Evolutionary conservation across 2,329 filamentous ascomycete genomes (phyloP).

Genomic region (Colletotrichum echinochloae): DNA sequence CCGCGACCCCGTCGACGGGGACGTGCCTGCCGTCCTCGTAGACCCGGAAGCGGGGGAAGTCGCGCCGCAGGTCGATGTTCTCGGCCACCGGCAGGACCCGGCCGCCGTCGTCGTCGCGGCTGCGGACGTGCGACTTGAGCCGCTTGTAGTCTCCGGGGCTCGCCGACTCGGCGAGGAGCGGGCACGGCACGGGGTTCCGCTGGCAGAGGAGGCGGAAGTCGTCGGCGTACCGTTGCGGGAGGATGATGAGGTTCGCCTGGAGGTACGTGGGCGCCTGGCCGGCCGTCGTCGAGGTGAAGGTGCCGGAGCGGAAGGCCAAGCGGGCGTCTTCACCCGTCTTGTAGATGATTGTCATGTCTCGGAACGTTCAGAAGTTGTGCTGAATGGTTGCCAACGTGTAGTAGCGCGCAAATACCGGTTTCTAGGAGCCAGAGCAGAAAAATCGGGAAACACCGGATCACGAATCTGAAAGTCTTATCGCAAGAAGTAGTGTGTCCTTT

Average conservation of each 20-base stretch:
- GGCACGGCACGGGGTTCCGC: slow-evolving; percentile 73
- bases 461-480: background rate
- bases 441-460: too few species aligned
- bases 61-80: slow-evolving; percentile 67
- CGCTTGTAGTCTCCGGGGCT: slow-evolving; percentile 55
- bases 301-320: slow-evolving; percentile 56
- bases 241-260: slow-evolving; percentile 72
- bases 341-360: slow-evolving; percentile 13
- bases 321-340: slow-evolving; percentile 54
- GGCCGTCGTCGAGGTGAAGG: slow-evolving; percentile 59
- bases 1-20: slow-evolving; percentile 45
- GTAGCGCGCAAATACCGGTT: background rate
- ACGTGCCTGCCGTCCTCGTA: slow-evolving; percentile 61
- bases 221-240: slow-evolving; percentile 66
- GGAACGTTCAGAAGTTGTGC: background rate
- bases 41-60: slow-evolving; percentile 69
- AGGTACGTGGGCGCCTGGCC: slow-evolving; percentile 67
- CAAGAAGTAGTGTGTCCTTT: too few species aligned
- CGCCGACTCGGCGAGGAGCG: slow-evolving; percentile 66
- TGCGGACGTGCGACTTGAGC: slow-evolving; percentile 50
- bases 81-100: slow-evolving; percentile 47
- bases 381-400: background rate
- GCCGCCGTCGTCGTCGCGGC: slow-evolving; percentile 41
- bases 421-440: background rate
- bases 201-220: slow-evolving; percentile 70